Percentiles rank a stretch among this genome's conserved stretches.
Evolutionary conservation across 208 protist species (phyloP).

Genomic region (Leishmania gerbilli): DNA sequence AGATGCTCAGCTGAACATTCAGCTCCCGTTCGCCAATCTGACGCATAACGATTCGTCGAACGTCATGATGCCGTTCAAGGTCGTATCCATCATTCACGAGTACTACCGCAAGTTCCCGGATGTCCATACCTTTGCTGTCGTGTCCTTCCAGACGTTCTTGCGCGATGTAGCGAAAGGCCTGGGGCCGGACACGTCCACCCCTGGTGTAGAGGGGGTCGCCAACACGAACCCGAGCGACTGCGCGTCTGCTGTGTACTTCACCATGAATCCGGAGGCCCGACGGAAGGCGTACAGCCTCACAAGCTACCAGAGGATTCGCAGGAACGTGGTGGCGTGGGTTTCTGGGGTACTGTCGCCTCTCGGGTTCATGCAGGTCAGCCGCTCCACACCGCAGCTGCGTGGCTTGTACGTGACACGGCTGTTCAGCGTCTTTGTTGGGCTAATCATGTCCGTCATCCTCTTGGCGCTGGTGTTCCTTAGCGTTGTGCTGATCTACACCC

Average conservation of each 20-base stretch:
- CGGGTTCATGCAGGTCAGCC: slow-evolving; percentile 71
- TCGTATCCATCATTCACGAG: slow-evolving; percentile 23
- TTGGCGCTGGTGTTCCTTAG: slow-evolving; percentile 83
- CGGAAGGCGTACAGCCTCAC: slow-evolving; percentile 41
- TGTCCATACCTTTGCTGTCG: slow-evolving; percentile 28
- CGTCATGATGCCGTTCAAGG: slow-evolving; percentile 34
- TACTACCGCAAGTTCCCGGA: slow-evolving; percentile 35
- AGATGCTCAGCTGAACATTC: slow-evolving; percentile 6
- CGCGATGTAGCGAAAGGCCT: slow-evolving; percentile 35
- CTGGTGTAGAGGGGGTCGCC: slow-evolving; percentile 18
- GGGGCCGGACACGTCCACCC: slow-evolving; percentile 8
- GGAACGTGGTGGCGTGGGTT: slow-evolving; percentile 48
- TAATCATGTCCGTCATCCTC: slow-evolving; percentile 93
- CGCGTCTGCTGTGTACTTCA: slow-evolving; percentile 55
- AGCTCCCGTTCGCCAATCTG: slow-evolving; percentile 15
- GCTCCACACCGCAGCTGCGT: slow-evolving; percentile 47
- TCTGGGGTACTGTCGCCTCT: slow-evolving; percentile 44
- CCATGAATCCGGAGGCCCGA: slow-evolving; percentile 33
- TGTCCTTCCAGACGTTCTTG: slow-evolving; percentile 32
- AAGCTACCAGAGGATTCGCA: slow-evolving; percentile 62
- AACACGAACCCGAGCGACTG: slow-evolving; percentile 24
- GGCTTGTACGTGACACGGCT: slow-evolving; percentile 56
- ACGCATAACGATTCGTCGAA: neutral
- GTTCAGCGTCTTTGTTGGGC: slow-evolving; percentile 87
- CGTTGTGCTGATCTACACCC: slow-evolving; percentile 94